phyloP scores from a whole-genome alignment of 2,329 filamentous ascomycete species.

The Setomelanomma holmii region DNA sequence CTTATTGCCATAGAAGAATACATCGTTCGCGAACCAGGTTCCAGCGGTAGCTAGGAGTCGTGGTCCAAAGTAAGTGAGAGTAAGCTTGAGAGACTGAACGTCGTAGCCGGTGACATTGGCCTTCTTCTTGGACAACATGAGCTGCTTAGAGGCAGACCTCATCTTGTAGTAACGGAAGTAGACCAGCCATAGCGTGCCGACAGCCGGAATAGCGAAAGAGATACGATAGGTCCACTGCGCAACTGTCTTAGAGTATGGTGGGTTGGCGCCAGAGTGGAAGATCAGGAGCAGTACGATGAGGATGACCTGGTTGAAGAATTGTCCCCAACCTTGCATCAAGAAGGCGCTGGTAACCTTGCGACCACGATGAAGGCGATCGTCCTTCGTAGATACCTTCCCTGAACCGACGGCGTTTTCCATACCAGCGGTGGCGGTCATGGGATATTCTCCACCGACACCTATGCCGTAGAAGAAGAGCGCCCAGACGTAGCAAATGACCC shows the following conservation, averaged over 20 bases:
- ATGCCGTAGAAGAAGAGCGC: conserved; percentile 89
- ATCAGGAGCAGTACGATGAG: conserved; percentile 86
- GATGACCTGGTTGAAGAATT: conserved; percentile 90
- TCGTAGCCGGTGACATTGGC: conserved; percentile 91
- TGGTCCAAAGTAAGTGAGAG: conserved; percentile 82
- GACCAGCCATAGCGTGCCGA: conserved; percentile 91
- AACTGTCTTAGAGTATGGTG: conserved; percentile 76
- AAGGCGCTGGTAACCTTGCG: conserved; percentile 96
- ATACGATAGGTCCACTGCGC: conserved; percentile 92
- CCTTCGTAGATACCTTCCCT: conserved; percentile 85
- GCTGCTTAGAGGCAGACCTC: conserved; percentile 83
- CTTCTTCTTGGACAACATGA: conserved; percentile 84
- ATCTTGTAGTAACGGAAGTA: conserved; percentile 98
- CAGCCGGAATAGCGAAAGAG: conserved; percentile 88
- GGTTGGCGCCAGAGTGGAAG: conserved; percentile 81
- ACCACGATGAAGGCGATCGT: conserved; percentile 93
- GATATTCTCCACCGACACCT: conserved; percentile 83
- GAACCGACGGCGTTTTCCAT: conserved; percentile 91
- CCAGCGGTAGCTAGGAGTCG: conserved; percentile 86
- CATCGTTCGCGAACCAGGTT: conserved; percentile 94
- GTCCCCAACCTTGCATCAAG: conserved; percentile 98
- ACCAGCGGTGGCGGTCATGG: conserved; percentile 93
- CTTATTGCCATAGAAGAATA: conserved; percentile 99
- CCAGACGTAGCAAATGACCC: conserved; percentile 97
- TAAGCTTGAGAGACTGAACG: conserved; percentile 78